Conservation (phyloP, 805 yeast genomes). For the Candida koratica region DNA sequence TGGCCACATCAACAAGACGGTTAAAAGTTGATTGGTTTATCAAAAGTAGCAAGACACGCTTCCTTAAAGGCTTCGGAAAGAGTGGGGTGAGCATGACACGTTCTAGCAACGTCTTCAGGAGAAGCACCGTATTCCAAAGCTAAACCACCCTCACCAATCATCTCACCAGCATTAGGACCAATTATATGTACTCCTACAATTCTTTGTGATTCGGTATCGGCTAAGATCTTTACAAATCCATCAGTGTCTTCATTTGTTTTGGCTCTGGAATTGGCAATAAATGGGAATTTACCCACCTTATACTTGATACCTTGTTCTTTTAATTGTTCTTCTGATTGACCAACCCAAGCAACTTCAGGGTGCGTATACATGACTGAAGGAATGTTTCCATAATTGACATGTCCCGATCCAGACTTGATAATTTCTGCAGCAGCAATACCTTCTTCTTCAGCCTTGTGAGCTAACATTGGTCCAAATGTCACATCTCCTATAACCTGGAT, state of each 20-base stretch:
- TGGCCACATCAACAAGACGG: too few relatives aligned
- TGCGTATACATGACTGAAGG: constrained; percentile 99
- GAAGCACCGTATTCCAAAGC: constrained; percentile 99
- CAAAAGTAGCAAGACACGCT: constrained; percentile 90
- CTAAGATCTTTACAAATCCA: constrained; percentile 92
- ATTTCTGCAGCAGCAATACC: constrained; percentile 98
- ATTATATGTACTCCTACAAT: constrained; percentile 94
- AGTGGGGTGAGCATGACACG: constrained; percentile 99
- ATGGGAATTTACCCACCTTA: constrained; percentile 97
- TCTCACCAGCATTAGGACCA: constrained; percentile 99
- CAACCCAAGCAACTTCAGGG: constrained; percentile 99
- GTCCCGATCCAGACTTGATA: constrained; percentile 91
- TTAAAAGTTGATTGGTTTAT: constrained; percentile 89
- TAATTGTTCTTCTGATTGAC: constrained; percentile 91
- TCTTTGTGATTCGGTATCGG: constrained; percentile 97
- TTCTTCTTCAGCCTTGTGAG: constrained; percentile 99
- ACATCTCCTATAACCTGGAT: constrained; percentile 98
- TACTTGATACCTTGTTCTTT: constrained; percentile 88
- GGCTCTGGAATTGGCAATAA: constrained; percentile 98
- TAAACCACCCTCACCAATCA: constrained; percentile 97
- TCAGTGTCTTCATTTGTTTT: constrained; percentile 96
- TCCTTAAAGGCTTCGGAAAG: constrained; percentile 97
- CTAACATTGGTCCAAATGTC: constrained; percentile 98
- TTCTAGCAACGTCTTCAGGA: constrained; percentile 95
- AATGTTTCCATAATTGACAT: constrained; percentile 95